Percentiles rank a stretch among this genome's conserved stretches.
These are phyloP conservation scores for Veloporphyrellus conicus DNA, from an alignment of 1,284 basidiomycete genomes.

Conservation along the genomic window DNA sequence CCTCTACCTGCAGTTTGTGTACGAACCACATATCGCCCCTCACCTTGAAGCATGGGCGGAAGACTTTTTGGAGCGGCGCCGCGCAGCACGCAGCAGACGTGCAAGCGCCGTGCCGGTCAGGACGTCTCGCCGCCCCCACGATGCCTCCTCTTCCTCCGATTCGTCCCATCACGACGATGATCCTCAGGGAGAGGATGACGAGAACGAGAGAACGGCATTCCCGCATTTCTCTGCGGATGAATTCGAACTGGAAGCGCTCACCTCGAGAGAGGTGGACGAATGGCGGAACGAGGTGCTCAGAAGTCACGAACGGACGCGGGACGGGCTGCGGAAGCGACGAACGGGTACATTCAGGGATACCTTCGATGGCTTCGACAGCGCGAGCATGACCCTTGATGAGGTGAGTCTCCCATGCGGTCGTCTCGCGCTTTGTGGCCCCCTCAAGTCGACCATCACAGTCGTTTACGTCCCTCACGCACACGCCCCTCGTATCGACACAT, in stretches of 20 bases:
- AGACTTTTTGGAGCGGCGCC: slow-evolving; percentile 40
- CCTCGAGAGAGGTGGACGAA: slow-evolving; percentile 46
- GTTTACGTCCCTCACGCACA: slow-evolving; percentile 41
- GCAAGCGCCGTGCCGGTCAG: slow-evolving; percentile 25
- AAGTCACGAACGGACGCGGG: slow-evolving; percentile 18
- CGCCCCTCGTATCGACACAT: slow-evolving; percentile 23
- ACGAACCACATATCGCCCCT: slow-evolving; percentile 60
- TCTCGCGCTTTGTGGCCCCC: not conserved
- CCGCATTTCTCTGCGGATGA: slow-evolving; percentile 11
- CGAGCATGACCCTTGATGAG: slow-evolving; percentile 41
- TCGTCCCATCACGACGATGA: slow-evolving; percentile 7
- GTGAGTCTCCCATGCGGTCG: slow-evolving; percentile 28
- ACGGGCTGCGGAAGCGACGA: slow-evolving; percentile 17
- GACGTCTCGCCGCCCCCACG: slow-evolving; percentile 12
- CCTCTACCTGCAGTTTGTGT: slow-evolving; percentile 48
- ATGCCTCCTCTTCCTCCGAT: slow-evolving; percentile 14
- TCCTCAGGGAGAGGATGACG: slow-evolving; percentile 8
- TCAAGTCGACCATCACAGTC: slow-evolving; percentile 31
- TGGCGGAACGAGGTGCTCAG: slow-evolving; percentile 47
- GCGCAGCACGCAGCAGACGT: slow-evolving; percentile 31
- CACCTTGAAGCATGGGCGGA: slow-evolving; percentile 51
- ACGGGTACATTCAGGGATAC: slow-evolving; percentile 5
- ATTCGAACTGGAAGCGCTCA: slow-evolving; percentile 51
- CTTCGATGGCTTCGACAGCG: slow-evolving; percentile 21
- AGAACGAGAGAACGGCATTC: slow-evolving; percentile 6